Percentiles rank a stretch among this genome's conserved stretches.
Conservation (phyloP, 257 asterid genomes). For the Ballota nigra region DNA sequence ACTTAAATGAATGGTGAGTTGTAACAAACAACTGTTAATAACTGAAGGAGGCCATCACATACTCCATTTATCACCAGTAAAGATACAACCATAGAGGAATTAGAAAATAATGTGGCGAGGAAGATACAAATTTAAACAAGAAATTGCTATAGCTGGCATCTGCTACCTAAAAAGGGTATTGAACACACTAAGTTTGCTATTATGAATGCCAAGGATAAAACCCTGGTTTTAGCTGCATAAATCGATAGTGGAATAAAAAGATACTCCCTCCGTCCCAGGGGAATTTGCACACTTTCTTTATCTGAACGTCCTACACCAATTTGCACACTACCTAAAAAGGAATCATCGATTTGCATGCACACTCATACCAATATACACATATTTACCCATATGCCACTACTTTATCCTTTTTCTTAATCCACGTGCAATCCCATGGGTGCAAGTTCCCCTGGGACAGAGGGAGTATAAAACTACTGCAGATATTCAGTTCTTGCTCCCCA, state of each 20-base stretch:
- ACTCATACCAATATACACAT: too few species aligned
- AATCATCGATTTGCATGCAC: too few species aligned
- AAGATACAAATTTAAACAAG: background rate
- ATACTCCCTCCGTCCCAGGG: too few species aligned
- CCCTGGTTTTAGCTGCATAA: background rate
- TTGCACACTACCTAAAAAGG: too few species aligned
- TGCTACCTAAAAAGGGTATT: background rate
- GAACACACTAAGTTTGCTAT: background rate
- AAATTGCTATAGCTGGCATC: background rate
- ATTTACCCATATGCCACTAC: too few species aligned
- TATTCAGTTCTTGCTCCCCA: background rate
- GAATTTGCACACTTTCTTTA: too few species aligned
- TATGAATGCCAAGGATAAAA: background rate
- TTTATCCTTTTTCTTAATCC: too few species aligned
- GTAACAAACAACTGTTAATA: background rate
- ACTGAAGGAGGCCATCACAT: background rate
- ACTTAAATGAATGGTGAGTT: too few species aligned
- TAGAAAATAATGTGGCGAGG: background rate
- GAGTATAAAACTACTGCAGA: background rate
- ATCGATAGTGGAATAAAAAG: background rate
- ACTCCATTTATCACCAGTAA: background rate
- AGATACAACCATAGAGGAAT: background rate
- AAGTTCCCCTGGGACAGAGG: too few species aligned
- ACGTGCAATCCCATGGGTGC: too few species aligned
- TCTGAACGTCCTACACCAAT: too few species aligned